Base-by-base conservation (phyloP, 1,284 basidiomycete genomes). In the Apiotrichum siamense region DNA sequence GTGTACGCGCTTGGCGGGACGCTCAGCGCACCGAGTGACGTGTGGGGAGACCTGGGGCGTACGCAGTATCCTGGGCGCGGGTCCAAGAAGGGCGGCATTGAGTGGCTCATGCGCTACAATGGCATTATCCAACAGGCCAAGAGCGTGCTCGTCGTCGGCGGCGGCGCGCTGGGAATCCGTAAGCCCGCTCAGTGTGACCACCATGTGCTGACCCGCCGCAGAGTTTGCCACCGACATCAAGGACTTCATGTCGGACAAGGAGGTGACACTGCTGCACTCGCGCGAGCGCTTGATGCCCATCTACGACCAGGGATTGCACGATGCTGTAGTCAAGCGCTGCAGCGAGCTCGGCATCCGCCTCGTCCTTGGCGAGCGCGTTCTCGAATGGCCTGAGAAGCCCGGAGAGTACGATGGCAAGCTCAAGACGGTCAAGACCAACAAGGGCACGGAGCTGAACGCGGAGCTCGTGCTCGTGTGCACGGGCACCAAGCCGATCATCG, bases 401-500 rank as follows among this genome's bases (percentile, higher is more conserved):
- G 37, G 31, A 27, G 64, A 67, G 29, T 39, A 53, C 20, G 44
- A 72, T 50, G 66, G 69, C 27, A 57, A 61, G 44, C 47, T 54
- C 37, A 65, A 72, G 47, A 60, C 78, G 31, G 77, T 83, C 10
- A 74, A 77, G 17, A 86, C 84, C 0, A 61, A 77, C 24, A 79
- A 77, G 35, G 84, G 84, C 0, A 72, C 78, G n/a, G 79, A 81
- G 58, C 76, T 86, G 44, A 73, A 77, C 33, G 81, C 81, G 2
- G 83, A 86, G 60, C 67, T 86, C 5, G 72, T 87, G 83, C 77
- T 88, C 13, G 75, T 85, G 1, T 88, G 86, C 65, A 88, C 86
- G 0, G 86, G 86, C 13, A 86, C 87, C 69, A 77, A 73, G 36
- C 84, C 85, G 13, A 86, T 87, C 64, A 83, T 84, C 0, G 73